Evolutionary conservation across 345 rosid genomes (phyloP), one percentile per base, ranked within the genome.

Genomic region (Barbarea vulgaris): DNA sequence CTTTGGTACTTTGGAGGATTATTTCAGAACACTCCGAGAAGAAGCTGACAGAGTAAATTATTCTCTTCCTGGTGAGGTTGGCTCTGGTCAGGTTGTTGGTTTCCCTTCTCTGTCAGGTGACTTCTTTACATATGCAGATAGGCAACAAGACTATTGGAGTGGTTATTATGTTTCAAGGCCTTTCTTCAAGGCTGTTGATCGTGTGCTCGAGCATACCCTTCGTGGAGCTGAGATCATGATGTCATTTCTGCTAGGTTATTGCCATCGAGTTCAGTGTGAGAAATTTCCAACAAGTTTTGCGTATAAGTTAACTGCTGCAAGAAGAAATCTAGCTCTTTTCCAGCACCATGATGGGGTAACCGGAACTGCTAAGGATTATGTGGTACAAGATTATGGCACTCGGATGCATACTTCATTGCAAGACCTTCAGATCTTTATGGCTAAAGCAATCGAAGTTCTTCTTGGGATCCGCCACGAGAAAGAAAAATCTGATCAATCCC

Each of bases 311-410:
- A 88, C 93, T 15, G 98, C 98, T 76, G 98, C 99, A 2, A 86
- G 98, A 87, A 86, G 99, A 81, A 95, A 90, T 72, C 84, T 95
- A 72, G 98, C 99, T 80, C 97, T 95, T 60, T 95, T 95, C 84
- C 99, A 95, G 85, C 99, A 95, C 81, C 99, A 95, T 72, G 99
- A 95, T 76, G 99, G 99, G 55, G 93, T 95, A 52, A 93, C 99
- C 1, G 99, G 99, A 42, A 95, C 98, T 27, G 98, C 97, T 13
- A 90, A 84, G 81, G 91, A 95, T 85, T 96, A 93, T 51, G 99
- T 95, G 83, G 97, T 95, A 72, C 80, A 59, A 76, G 99, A 95
- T 77, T 95, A 93, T 14, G 99, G 99, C 67, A 82, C 60, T 28
- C 89, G 98, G 59, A 95, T 90, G 98, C 93, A 93, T 83, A 89